Percentiles rank a stretch among this genome's conserved stretches.
Conservation (phyloP, 345 rosid genomes). For the Syzygium aqueum region DNA sequence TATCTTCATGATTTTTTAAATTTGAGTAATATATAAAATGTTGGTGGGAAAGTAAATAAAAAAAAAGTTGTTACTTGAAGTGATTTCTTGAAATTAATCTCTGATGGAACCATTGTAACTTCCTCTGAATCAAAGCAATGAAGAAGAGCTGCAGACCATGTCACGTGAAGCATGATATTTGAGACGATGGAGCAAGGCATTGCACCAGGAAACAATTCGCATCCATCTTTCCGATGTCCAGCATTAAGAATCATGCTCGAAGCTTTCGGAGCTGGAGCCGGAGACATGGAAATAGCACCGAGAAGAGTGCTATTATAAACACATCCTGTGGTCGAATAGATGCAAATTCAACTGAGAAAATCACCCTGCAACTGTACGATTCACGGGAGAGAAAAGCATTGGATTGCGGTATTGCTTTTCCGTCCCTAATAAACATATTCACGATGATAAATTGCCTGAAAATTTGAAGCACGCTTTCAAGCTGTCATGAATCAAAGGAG, state of each 20-base stretch:
- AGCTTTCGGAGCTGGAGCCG: background rate
- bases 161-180: background rate
- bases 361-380: background rate
- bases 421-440: background rate
- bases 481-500: background rate
- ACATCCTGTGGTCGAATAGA: background rate
- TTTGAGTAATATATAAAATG: background rate
- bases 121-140: background rate
- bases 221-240: background rate
- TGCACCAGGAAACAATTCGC: background rate
- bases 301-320: accelerated
- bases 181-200: background rate
- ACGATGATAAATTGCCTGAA: background rate
- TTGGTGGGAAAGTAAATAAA: background rate
- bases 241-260: background rate
- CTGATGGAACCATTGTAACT: background rate
- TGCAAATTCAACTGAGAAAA: background rate
- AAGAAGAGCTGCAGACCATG: background rate
- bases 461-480: background rate
- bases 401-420: background rate
- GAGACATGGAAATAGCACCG: background rate
- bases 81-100: background rate
- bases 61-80: background rate
- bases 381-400: background rate
- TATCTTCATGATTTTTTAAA: background rate